Percentiles rank a stretch among this genome's conserved stretches.
phyloP scores from a whole-genome alignment of 1,284 basidiomycete species.

The Fomitopsis betulina region DNA sequence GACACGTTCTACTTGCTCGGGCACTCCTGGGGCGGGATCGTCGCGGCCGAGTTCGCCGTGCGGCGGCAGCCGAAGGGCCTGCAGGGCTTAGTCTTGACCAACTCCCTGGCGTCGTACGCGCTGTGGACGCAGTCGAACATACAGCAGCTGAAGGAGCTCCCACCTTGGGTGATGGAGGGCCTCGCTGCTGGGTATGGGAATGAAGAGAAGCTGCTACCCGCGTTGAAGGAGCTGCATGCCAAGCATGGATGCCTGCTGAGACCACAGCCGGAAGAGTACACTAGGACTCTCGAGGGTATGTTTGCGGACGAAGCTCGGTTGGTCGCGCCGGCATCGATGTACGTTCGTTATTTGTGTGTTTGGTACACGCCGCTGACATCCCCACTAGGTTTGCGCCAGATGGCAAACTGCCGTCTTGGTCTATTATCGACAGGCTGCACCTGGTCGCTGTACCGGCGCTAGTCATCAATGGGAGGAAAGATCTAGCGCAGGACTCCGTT shows the following conservation, averaged over 20 bases:
- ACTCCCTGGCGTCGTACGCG: constrained; percentile 22
- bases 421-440: constrained; percentile 22
- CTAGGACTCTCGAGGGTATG: constrained; percentile 6
- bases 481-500: constrained; percentile 23
- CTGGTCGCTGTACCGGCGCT: constrained; percentile 25
- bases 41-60: constrained; percentile 23
- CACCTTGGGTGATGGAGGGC: constrained; percentile 17
- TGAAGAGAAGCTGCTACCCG: constrained; percentile 21
- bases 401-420: constrained; percentile 23
- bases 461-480: constrained; percentile 26
- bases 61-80: constrained; percentile 24
- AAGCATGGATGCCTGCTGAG: constrained; percentile 21
- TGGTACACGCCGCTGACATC: not conserved
- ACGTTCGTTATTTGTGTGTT: not conserved
- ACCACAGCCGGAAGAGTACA: constrained; percentile 18
- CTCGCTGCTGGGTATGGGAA: constrained; percentile 21
- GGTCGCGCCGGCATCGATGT: constrained; percentile 16
- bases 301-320: constrained; percentile 13
- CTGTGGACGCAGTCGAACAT: constrained; percentile 21
- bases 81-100: constrained; percentile 24
- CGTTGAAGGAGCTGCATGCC: constrained; percentile 19
- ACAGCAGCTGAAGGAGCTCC: constrained; percentile 18
- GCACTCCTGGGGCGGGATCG: constrained; percentile 34
- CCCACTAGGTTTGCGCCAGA: not conserved
- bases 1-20: constrained; percentile 28